Conservation (phyloP, 257 asterid genomes). For the Ballota nigra region DNA sequence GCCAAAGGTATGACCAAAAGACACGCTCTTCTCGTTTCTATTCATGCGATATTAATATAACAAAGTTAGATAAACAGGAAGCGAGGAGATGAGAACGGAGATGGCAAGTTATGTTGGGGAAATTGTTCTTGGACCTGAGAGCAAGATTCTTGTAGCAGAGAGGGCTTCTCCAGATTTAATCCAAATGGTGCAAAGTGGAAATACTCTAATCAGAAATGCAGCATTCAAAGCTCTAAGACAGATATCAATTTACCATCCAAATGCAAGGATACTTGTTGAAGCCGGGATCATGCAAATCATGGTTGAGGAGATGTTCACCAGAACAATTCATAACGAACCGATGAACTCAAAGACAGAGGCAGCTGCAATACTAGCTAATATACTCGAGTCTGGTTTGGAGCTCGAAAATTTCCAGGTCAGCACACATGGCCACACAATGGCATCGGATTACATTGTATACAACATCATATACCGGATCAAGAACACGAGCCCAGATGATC, state of each 20-base stretch:
- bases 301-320: slow-evolving; percentile 66
- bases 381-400: slow-evolving; percentile 62
- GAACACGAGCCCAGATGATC: slow-evolving; percentile 51
- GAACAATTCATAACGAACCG: slow-evolving; percentile 40
- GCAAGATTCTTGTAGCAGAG: slow-evolving; percentile 53
- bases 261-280: slow-evolving; percentile 46
- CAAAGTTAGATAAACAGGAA: slow-evolving; percentile 44
- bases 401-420: slow-evolving; percentile 48
- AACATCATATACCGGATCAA: slow-evolving; percentile 49
- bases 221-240: slow-evolving; percentile 70
- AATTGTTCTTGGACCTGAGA: slow-evolving; percentile 52
- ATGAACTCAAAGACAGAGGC: slow-evolving; percentile 57
- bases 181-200: slow-evolving; percentile 57
- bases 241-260: slow-evolving; percentile 53
- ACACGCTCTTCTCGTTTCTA: neutral
- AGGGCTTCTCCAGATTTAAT: slow-evolving; percentile 65
- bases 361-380: slow-evolving; percentile 62
- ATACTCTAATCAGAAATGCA: slow-evolving; percentile 45
- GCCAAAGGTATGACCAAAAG: slow-evolving; percentile 44
- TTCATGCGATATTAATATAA: neutral
- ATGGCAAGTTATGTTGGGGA: slow-evolving; percentile 72
- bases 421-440: slow-evolving; percentile 56
- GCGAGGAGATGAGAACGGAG: slow-evolving; percentile 55
- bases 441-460: slow-evolving; percentile 66
- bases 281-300: slow-evolving; percentile 57